A percentile compares a stretch with the other conserved stretches of the same genome.
Conservation (phyloP, 495 filamentous ascomycete genomes). For the Lasiosphaeria miniovina region DNA sequence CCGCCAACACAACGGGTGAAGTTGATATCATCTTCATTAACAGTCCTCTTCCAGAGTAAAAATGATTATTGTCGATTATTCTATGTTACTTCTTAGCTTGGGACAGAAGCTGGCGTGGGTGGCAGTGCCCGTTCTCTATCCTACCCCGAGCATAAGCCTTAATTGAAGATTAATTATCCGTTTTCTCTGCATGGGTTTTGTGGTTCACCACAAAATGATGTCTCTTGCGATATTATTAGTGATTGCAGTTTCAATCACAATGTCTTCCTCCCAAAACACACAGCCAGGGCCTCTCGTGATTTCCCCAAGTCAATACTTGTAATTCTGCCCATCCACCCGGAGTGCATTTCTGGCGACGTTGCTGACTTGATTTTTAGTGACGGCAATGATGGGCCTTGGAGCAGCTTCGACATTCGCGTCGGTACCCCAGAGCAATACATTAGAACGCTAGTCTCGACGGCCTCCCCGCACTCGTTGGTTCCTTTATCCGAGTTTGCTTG, state of each 20-base stretch:
- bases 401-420: slow-evolving; percentile 47
- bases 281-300: slow-evolving; percentile 29
- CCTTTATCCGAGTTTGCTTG: slow-evolving; percentile 33
- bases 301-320: slow-evolving; percentile 30
- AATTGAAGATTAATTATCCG: too few species aligned
- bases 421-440: slow-evolving; percentile 49
- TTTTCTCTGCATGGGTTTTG: not conserved
- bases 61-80: too few species aligned
- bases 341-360: not conserved
- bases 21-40: too few species aligned
- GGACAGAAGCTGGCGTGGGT: too few species aligned
- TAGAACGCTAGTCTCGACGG: slow-evolving; percentile 46
- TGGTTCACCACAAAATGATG: not conserved
- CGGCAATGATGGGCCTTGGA: slow-evolving; percentile 55
- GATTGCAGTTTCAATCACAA: not conserved
- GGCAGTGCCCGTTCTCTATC: too few species aligned
- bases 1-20: too few species aligned
- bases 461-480: slow-evolving; percentile 42
- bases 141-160: too few species aligned
- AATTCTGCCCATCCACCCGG: not conserved
- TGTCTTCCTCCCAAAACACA: slow-evolving; percentile 2
- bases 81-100: too few species aligned
- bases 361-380: slow-evolving; percentile 37
- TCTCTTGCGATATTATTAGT: not conserved
- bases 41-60: too few species aligned